A percentile compares a stretch with the other conserved stretches of the same genome.
Conservation (phyloP, 1,139 yeast genomes). For the Suhomyces coccinellae region DNA sequence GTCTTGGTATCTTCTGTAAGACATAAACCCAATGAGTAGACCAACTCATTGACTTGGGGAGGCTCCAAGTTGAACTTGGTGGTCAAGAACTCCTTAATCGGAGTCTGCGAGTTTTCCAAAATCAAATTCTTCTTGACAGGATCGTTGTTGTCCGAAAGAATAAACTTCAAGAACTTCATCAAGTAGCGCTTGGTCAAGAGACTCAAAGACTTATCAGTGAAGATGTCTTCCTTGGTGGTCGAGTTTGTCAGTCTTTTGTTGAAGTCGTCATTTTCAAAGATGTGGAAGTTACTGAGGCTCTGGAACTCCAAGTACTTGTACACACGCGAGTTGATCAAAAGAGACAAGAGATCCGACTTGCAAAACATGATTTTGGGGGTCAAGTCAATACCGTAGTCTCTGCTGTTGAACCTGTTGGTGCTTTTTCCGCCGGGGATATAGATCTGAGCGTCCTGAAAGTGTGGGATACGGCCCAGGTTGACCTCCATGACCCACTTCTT, state of each 20-base stretch:
- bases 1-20: conserved; percentile 60
- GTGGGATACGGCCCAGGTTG: conserved; percentile 45
- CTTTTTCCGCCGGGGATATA: conserved; percentile 64
- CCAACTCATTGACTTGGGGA: conserved; percentile 78
- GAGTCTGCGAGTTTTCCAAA: conserved; percentile 52
- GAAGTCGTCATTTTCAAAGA: conserved; percentile 86
- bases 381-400: conserved; percentile 83
- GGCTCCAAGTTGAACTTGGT: conserved; percentile 68
- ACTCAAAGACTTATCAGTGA: conserved; percentile 81
- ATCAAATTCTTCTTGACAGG: conserved; percentile 51
- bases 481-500: conserved; percentile 78
- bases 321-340: conserved; percentile 80
- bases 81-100: conserved; percentile 59
- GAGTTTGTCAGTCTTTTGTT: conserved; percentile 68
- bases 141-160: conserved; percentile 63
- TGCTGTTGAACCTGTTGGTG: conserved; percentile 53
- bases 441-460: conserved; percentile 60
- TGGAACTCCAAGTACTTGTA: conserved; percentile 91
- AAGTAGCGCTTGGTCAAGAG: conserved; percentile 76
- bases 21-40: conserved; percentile 83
- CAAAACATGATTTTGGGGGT: conserved; percentile 90
- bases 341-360: conserved; percentile 75
- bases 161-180: conserved; percentile 92
- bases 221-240: conserved; percentile 84
- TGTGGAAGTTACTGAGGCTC: conserved; percentile 83